Conservation (phyloP, 2,329 filamentous ascomycete species). For the Diaporthe vexans region DNA sequence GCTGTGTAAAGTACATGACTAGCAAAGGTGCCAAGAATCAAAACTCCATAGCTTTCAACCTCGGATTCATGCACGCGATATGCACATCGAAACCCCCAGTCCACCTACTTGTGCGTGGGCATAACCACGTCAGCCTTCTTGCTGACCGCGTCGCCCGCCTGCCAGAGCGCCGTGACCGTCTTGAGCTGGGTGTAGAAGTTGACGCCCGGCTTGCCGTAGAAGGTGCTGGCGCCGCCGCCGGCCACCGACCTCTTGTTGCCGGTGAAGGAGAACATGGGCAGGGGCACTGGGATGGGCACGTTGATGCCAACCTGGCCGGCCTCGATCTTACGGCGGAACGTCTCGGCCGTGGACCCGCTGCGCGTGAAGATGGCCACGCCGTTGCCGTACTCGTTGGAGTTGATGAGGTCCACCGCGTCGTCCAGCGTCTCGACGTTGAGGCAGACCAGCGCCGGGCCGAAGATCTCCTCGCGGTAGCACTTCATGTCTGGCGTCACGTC, state of each 20-base stretch:
- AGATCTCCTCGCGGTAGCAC: slow-evolving; percentile 89
- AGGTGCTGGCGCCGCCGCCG: slow-evolving; percentile 91
- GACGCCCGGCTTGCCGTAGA: slow-evolving; percentile 93
- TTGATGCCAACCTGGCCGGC: slow-evolving; percentile 90
- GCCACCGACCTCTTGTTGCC: slow-evolving; percentile 92
- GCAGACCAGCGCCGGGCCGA: slow-evolving; percentile 87
- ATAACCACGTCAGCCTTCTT: slow-evolving; percentile 81
- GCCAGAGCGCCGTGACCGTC: slow-evolving; percentile 96
- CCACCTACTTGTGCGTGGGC: slow-evolving; percentile 59
- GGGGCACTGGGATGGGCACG: slow-evolving; percentile 80
- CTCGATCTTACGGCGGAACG: slow-evolving; percentile 85
- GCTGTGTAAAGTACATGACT: background rate
- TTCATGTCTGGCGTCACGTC: slow-evolving; percentile 85
- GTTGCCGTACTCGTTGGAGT: slow-evolving; percentile 89
- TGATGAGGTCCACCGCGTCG: slow-evolving; percentile 85
- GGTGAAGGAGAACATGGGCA: slow-evolving; percentile 81
- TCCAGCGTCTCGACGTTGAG: slow-evolving; percentile 83
- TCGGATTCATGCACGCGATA: slow-evolving; percentile 29
- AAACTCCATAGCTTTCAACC: background rate
- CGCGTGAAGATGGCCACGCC: slow-evolving; percentile 88
- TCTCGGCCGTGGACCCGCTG: slow-evolving; percentile 81
- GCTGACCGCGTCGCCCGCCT: slow-evolving; percentile 78
- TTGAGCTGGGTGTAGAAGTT: slow-evolving; percentile 98
- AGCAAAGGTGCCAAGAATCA: background rate
- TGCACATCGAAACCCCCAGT: slow-evolving; percentile 55